Evolutionary conservation across 306 rosid species (phyloP), one percentile per base, ranked within the genome.

Genomic region (Coriaria nepalensis): DNA sequence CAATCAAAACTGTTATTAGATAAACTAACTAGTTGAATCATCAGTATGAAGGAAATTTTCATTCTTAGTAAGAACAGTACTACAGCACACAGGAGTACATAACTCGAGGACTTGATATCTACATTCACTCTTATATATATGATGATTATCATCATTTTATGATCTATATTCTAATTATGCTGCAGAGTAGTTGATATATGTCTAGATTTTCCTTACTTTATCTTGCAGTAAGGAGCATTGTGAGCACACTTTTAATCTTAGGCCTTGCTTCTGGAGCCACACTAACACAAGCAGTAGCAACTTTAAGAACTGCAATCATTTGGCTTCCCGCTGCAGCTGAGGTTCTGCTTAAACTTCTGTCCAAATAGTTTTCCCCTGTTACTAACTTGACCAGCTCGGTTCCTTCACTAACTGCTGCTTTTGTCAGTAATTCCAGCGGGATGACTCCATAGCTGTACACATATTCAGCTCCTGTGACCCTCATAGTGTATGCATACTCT

Each of bases 401-500:
- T 36, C 94, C 98, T 52, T 79, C 92, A 0, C 74, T 79, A 49
- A 90, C 79, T 6, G 87, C 93, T 32, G 78, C 78, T 50, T 79
- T 90, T 0, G 94, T 81, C 46, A 90, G 59, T 68, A 90, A 72
- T 40, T 85, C 98, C 4, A 85, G 87, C 43, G 84, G 74, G 52
- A 85, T 48, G 15, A 90, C 95, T 29, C 92, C 94, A 4, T 73
- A 90, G 68, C 98, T 90, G 61, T 90, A 90, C 14, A 90, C 75
- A 46, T 85, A 85, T 33, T 85, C 95, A 6, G 94, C 81, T 38
- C 32, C 52, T 38, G 98, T 81, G 15, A 85, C 80, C 50, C 73
- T 69, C 98, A 85, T 81, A 36, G 85, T 81, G 78, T 85, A 90
- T 33, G 95, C 95, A 71, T 81, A 90, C 73, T 90, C 98, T 84